Base-by-base conservation (phyloP, 805 yeast species). In the Wickerhamia fluorescens region DNA sequence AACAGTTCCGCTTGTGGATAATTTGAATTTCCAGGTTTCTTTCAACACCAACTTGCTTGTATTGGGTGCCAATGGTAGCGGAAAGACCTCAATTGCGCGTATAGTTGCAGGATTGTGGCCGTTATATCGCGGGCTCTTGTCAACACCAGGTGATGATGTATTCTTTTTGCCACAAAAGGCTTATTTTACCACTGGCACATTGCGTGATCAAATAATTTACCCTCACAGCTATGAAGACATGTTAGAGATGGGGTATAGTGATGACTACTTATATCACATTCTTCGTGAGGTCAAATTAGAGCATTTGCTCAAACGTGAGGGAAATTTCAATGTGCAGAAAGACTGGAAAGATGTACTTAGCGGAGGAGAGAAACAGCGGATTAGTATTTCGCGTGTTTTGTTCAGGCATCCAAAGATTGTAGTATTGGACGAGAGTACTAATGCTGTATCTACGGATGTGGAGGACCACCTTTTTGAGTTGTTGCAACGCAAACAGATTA, bases 281-380 rank as follows among this genome's bases (percentile, higher is more conserved):
- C 61, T 88, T 42, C 61, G 72, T 28, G 83, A 78, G 44, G 96
- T 88, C 21, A 80, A 81, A 36, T 63, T 88, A 36, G 94, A 80
- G 18, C 87, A 88, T 53, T 63, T 88, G 28, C 65, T 85, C 25
- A 75, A 75, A 31, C 71, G 96, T 49, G 75, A 72, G 41, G 71
- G 70, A 6, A 68, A 62, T 38, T 61, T 73, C 50, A 70, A 71
- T 37, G 75, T 62, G 29, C 62, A 53, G 33, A 63, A 78, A 35
- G 85, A 78, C 41, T 87, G 96, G 96, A 78, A 78, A 46, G 94
- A 82, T 49, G 80, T 87, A n/a, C 68, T 87, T 40, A 80, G 92
- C 55, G 96, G 96, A n/a, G 96, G 96, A 33, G 96, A 87, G 53
- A 79, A 85, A 56, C 96, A 87, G 61, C 74, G 95, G 49, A 71